Conservation (phyloP, 2,329 filamentous ascomycete species). For the Epichloe aotearoae region DNA sequence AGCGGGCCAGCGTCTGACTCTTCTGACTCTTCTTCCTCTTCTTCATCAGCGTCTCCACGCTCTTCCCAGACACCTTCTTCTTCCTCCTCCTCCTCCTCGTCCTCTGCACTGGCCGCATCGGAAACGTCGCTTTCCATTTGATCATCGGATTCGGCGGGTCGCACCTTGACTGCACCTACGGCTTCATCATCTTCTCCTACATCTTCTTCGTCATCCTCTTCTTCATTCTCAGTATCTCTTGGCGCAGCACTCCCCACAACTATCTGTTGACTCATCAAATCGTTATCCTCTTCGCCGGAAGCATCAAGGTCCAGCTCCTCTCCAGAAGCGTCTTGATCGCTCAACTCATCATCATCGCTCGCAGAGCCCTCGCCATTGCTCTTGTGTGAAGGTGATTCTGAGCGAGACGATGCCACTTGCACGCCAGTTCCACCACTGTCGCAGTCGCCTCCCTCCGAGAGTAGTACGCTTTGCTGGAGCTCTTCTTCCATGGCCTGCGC, state of each 20-base stretch:
- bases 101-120: slow-evolving; percentile 31
- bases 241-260: slow-evolving; percentile 8
- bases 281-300: slow-evolving; percentile 29
- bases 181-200: slow-evolving; percentile 26
- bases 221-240: slow-evolving; percentile 21
- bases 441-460: slow-evolving; percentile 36
- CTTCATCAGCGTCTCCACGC: slow-evolving; percentile 5
- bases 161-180: slow-evolving; percentile 44
- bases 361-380: slow-evolving; percentile 7
- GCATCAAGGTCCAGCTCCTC: slow-evolving; percentile 30
- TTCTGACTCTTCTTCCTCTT: slow-evolving; percentile 5
- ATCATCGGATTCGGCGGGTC: slow-evolving; percentile 32
- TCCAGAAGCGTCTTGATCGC: slow-evolving; percentile 27
- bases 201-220: slow-evolving; percentile 15
- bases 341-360: slow-evolving; percentile 22
- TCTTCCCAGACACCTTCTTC: slow-evolving; percentile 13
- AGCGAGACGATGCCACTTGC: background rate
- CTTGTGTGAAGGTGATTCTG: slow-evolving; percentile 4
- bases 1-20: slow-evolving; percentile 16
- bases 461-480: slow-evolving; percentile 40
- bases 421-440: slow-evolving; percentile 18
- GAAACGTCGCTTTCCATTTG: slow-evolving; percentile 37
- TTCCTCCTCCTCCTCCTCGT: slow-evolving; percentile 14
- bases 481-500: slow-evolving; percentile 44
- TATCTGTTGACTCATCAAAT: slow-evolving; percentile 15